A percentile compares a stretch with the other conserved stretches of the same genome.
These are phyloP conservation scores for Pseudogymnoascus sp. DNA, from an alignment of 2,329 filamentous ascomycete species.

Conservation along the genomic window DNA sequence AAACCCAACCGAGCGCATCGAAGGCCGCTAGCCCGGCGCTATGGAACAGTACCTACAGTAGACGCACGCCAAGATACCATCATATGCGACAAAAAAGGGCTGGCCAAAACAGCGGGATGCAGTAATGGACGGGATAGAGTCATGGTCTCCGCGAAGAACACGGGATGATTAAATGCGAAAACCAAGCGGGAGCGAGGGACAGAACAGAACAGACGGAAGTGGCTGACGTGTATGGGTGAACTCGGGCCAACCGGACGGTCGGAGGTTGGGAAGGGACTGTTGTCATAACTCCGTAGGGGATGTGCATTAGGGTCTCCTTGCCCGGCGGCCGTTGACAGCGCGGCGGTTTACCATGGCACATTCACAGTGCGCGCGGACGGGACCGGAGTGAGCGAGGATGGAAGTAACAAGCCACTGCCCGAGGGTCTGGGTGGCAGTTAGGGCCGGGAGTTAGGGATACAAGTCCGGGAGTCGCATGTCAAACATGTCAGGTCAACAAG, in stretches of 20 bases:
- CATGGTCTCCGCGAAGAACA: background rate
- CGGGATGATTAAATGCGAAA: background rate
- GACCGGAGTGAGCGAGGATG: conserved; percentile 5
- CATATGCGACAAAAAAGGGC: background rate
- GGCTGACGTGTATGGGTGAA: conserved; percentile 10
- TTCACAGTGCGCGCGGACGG: background rate
- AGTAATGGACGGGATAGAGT: background rate
- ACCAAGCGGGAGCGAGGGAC: background rate
- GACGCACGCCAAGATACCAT: background rate
- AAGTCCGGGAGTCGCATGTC: background rate
- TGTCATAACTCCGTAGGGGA: background rate
- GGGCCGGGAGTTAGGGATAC: conserved; percentile 3
- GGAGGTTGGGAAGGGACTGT: background rate
- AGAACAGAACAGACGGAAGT: background rate
- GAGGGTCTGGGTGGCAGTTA: background rate
- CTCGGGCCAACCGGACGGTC: conserved; percentile 10
- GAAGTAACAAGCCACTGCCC: background rate
- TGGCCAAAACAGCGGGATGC: background rate
- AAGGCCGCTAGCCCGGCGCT: background rate
- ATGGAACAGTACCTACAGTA: background rate
- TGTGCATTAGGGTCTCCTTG: background rate
- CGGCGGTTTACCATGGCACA: too few species aligned
- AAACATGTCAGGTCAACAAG: background rate
- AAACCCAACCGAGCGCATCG: conserved; percentile 1
- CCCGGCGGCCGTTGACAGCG: too few species aligned